Base-by-base conservation (phyloP, 352 stramenopile genomes). In the Globisporangium abappressorium region DNA sequence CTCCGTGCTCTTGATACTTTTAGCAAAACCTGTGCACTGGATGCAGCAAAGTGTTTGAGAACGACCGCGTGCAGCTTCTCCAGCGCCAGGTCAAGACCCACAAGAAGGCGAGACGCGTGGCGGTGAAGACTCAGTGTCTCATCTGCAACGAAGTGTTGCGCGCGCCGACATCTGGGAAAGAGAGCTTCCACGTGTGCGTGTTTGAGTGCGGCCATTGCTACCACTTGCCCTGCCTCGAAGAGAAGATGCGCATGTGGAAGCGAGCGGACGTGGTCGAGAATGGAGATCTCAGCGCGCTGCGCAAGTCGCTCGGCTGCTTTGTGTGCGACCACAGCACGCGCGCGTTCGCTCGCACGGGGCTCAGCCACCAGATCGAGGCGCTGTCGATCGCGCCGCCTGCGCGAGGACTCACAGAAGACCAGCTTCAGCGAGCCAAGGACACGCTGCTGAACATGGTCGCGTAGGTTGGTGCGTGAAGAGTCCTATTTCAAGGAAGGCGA, bases 241-340 rank as follows among this genome's bases (percentile, higher is more conserved):
- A 95, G 65, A 92, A 93, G 69, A 91, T 90, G 80, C 84, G 85
- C n/a, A 90, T 93, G 79, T 93, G 87, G 85, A 93, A 93, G 70
- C 85, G 77, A n/a, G 58, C 79, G 2, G 77, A 90, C 34, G 75
- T 78, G 1, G 76, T 90, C 2, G 74, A 81, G 41, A 69, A 76
- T 15, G 74, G 77, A 7, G 73, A 90, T 54, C 30, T 85, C 24
- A 82, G 70, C 20, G 72, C 73, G 22, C 47, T 85, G 18, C 78
- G 69, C 20, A 70, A 80, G 14, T 72, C 80, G 11, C 78, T 92
- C 3, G 85, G 85, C 8, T 95, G 87, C 73, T 93, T 93, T 68
- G 81, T 93, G 34, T 95, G 87, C 62, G 85, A 95, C 68, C 85
- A 95, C 79, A 90, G 76, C 59, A 90, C 81, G 11, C 80, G 85